Evolutionary conservation across 768 basidiomycete genomes (phyloP).

Genomic region (Mycena rebaudengoi): DNA sequence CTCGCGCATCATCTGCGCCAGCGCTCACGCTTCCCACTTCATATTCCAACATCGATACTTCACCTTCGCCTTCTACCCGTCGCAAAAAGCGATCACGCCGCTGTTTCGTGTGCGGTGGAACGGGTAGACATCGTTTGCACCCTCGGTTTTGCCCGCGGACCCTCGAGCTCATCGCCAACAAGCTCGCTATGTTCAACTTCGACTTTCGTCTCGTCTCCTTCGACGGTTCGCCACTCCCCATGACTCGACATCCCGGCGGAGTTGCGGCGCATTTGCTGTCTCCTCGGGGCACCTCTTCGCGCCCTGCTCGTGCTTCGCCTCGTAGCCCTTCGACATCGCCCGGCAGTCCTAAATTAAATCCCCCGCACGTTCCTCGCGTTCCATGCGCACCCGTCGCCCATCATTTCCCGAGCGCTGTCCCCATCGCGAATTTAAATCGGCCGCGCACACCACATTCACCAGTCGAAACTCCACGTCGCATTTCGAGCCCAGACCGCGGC

Average conservation of each 20-base stretch:
- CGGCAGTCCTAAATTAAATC: neutral
- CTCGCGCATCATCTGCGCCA: too few relatives aligned
- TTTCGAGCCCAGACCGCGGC: too few relatives aligned
- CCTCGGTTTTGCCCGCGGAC: conserved; percentile 11
- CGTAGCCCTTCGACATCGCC: too few relatives aligned
- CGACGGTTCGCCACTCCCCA: conserved; percentile 5
- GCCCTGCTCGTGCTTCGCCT: too few relatives aligned
- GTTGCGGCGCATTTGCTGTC: neutral
- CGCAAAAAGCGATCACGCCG: conserved; percentile 8
- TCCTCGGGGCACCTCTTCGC: neutral
- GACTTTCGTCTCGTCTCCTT: neutral
- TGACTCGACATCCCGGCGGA: conserved; percentile 7
- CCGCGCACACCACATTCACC: too few relatives aligned
- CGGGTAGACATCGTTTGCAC: neutral
- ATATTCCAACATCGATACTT: too few relatives aligned
- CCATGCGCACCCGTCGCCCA: too few relatives aligned
- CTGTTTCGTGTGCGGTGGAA: conserved; percentile 7
- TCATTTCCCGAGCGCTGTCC: too few relatives aligned
- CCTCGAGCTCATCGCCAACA: neutral
- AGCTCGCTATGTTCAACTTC: neutral
- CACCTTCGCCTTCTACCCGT: too few relatives aligned
- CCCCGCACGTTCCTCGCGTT: neutral
- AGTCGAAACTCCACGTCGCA: too few relatives aligned
- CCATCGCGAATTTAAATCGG: too few relatives aligned
- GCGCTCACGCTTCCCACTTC: too few relatives aligned